Evolutionary conservation across 2,329 filamentous ascomycete genomes (phyloP), one percentile per base, ranked within the genome.

Genomic region (Cryphonectria nitschkei): DNA sequence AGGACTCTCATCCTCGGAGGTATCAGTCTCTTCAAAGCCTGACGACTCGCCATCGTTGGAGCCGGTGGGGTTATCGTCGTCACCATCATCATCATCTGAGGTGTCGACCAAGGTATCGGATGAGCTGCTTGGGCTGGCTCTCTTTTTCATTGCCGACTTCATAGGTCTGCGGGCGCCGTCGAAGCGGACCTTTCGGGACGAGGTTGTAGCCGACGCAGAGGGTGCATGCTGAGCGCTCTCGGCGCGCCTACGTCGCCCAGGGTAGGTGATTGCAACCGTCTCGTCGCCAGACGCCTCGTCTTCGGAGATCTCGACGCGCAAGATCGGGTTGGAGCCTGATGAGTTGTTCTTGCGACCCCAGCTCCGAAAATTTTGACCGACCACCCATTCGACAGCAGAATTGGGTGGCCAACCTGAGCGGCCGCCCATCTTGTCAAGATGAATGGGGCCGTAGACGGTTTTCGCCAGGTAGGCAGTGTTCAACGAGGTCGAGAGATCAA

Each of bases 281-380:
- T 88, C 86, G 37, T 82, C 79, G 9, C 84, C 82, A n/a, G 81
- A 82, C 69, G 86, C 84, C 60, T 88, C 85, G 72, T 88, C 85
- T 14, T 86, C 87, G 19, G 81, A 80, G 1, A 86, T 75, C 67
- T 84, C 80, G 43, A 86, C 75, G 32, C 76, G 80, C 70, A 84
- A 75, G 14, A 83, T 76, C 26, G 79, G 78, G 63, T 41, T 74
- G 67, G 34, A 73, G 71, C 43, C 68, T 14, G 26, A 60, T 64
- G 68, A 67, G 41, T 29, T 65, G 41, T 29, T 65, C n/a, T 62
- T 70, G 66, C 26, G 68, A 2, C 54, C 65, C 14, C 73, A 64
- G 39, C 34, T 61, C 32, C 56, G 65, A n/a, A 80, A 63, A 63
- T 83, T 83, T 65, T 78, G 79, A 39, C 82, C 81, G 1, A 82